Percentiles rank a stretch among this genome's conserved stretches.
Evolutionary conservation across 2,329 filamentous ascomycete species (phyloP).

Genomic region (Nannizziopsis barbatae): DNA sequence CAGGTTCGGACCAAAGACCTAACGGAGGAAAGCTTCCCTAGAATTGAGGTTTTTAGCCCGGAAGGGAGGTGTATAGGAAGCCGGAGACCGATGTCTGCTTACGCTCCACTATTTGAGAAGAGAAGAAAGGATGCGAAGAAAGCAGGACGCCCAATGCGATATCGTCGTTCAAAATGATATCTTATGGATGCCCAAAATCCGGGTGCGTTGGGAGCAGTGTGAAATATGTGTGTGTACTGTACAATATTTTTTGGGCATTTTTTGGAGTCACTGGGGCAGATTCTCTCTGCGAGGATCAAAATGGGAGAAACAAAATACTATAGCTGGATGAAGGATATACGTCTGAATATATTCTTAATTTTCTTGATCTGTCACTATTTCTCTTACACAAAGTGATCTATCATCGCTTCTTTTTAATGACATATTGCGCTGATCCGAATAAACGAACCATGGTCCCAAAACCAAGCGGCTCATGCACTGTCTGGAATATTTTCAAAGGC

Average conservation of each 20-base stretch:
- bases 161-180: slow-evolving; percentile 2
- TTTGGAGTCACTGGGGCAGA: neutral
- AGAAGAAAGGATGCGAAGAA: slow-evolving; percentile 24
- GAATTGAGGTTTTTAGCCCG: slow-evolving; percentile 75
- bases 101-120: slow-evolving; percentile 11
- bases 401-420: neutral
- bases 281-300: too few species aligned
- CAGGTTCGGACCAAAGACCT: slow-evolving; percentile 56
- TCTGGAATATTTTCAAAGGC: slow-evolving; percentile 71
- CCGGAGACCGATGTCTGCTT: slow-evolving; percentile 13
- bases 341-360: too few species aligned
- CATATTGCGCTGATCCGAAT: too few species aligned
- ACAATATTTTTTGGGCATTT: slow-evolving; percentile 9
- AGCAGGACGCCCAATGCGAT: slow-evolving; percentile 20
- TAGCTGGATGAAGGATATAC: too few species aligned
- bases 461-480: slow-evolving; percentile 3
- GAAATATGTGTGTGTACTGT: neutral
- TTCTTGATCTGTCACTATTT: too few species aligned
- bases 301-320: too few species aligned
- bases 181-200: neutral
- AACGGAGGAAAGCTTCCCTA: slow-evolving; percentile 43
- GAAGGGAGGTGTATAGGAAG: slow-evolving; percentile 43
- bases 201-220: neutral
- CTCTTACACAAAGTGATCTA: neutral
- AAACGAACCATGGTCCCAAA: neutral